phyloP scores from a whole-genome alignment of 2,329 filamentous ascomycete genomes.

The Trichoderma citrinoviride region DNA sequence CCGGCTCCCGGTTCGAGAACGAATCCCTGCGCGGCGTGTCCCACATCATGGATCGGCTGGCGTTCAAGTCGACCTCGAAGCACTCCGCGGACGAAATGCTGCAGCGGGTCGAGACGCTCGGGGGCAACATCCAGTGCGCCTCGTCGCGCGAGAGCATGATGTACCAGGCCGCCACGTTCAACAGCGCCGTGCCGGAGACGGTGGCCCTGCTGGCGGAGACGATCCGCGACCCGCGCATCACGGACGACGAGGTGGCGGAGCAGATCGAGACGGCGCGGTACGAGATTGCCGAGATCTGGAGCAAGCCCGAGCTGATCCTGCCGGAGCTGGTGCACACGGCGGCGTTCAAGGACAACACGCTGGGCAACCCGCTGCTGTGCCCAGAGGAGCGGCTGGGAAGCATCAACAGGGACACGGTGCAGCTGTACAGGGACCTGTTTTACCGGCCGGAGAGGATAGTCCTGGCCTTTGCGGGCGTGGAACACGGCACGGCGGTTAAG shows the following conservation, averaged over 20 bases:
- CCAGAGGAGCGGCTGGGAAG: constrained; percentile 74
- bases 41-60: constrained; percentile 92
- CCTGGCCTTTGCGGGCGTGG: constrained; percentile 88
- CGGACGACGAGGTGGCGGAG: constrained; percentile 78
- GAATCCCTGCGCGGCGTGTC: constrained; percentile 81
- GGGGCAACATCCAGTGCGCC: constrained; percentile 95
- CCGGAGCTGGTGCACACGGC: constrained; percentile 95
- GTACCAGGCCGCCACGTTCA: constrained; percentile 99
- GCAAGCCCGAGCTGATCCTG: constrained; percentile 91
- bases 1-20: constrained; percentile 91
- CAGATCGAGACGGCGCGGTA: constrained; percentile 92
- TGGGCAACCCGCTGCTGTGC: constrained; percentile 90
- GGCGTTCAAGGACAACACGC: constrained; percentile 91
- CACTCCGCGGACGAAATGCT: constrained; percentile 80
- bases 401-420: constrained; percentile 72
- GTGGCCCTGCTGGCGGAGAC: constrained; percentile 88
- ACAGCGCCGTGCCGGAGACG: constrained; percentile 80
- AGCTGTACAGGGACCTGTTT: constrained; percentile 77
- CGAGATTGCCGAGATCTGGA: constrained; percentile 96
- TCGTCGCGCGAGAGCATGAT: constrained; percentile 94
- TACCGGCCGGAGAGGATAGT: constrained; percentile 90
- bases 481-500: constrained; percentile 74
- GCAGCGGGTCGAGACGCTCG: constrained; percentile 80
- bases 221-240: constrained; percentile 80
- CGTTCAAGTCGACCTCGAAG: constrained; percentile 82